phyloP scores from a whole-genome alignment of 2,329 filamentous ascomycete genomes.

The Escovopsis weberi region DNA sequence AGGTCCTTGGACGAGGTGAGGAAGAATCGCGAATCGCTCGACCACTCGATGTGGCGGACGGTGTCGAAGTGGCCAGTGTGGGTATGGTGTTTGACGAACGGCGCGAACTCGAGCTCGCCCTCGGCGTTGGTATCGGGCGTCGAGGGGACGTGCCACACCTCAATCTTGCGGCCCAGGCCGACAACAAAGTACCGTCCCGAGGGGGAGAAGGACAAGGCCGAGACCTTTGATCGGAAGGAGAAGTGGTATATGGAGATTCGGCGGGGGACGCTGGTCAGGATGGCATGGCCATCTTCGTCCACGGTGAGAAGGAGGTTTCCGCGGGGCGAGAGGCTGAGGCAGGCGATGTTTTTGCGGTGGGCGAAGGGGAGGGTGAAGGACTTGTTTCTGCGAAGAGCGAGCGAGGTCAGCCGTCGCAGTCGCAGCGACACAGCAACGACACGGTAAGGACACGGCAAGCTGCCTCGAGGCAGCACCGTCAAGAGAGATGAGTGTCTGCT shows the following conservation, averaged over 20 bases:
- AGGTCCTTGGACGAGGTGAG: conserved; percentile 83
- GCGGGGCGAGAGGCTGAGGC: conserved; percentile 74
- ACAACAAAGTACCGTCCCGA: conserved; percentile 85
- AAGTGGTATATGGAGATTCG: conserved; percentile 86
- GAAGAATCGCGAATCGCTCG: conserved; percentile 89
- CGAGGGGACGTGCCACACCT: conserved; percentile 92
- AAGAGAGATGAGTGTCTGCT: too few species aligned
- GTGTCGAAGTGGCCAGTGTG: conserved; percentile 82
- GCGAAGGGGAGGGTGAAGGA: conserved; percentile 78
- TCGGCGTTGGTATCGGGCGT: conserved; percentile 66
- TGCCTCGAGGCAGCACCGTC: too few species aligned
- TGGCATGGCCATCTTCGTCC: conserved; percentile 87
- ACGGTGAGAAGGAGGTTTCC: conserved; percentile 87
- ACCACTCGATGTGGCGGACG: conserved; percentile 84
- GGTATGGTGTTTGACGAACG: conserved; percentile 77
- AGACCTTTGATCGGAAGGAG: conserved; percentile 75
- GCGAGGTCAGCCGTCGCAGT: conserved; percentile 17
- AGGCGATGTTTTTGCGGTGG: conserved; percentile 83
- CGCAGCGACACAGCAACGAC: too few species aligned
- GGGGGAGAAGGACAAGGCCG: conserved; percentile 77
- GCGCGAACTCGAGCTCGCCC: conserved; percentile 85
- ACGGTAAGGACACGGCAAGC: too few species aligned
- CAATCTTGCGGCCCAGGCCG: conserved; percentile 70
- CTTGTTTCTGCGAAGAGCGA: conserved; percentile 48
- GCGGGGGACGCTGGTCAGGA: conserved; percentile 78